Percentiles rank a stretch among this genome's conserved stretches.
phyloP scores from a whole-genome alignment of 768 basidiomycete species.

The Pisolithus tinctorius region DNA sequence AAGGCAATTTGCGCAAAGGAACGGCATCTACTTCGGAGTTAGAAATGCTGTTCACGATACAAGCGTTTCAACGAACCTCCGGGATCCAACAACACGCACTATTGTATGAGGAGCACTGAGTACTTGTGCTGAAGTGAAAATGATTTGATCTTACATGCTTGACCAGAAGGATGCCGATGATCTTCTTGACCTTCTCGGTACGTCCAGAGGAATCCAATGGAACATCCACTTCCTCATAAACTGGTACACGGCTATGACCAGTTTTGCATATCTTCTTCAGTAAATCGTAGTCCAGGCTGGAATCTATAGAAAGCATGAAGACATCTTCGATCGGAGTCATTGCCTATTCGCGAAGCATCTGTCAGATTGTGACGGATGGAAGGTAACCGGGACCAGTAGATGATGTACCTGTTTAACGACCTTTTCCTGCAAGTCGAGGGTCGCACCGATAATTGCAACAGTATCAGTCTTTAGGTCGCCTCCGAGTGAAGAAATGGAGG shows the following conservation, averaged over 20 bases:
- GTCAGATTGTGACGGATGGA: background rate
- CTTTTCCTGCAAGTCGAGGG: constrained; percentile 85
- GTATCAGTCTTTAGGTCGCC: constrained; percentile 86
- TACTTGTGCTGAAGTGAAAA: background rate
- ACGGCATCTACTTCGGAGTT: constrained; percentile 51
- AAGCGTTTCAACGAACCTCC: constrained; percentile 40
- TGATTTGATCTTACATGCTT: constrained; percentile 46
- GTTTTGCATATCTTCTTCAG: constrained; percentile 70
- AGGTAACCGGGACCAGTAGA: no score
- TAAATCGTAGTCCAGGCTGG: constrained; percentile 73
- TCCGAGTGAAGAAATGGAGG: constrained; percentile 61
- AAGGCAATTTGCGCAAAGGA: constrained; percentile 74
- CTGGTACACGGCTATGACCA: constrained; percentile 80
- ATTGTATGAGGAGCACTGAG: background rate
- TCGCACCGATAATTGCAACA: constrained; percentile 84
- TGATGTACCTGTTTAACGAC: constrained; percentile 54
- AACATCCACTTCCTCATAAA: constrained; percentile 71
- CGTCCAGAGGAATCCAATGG: constrained; percentile 31
- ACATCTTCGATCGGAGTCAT: constrained; percentile 78
- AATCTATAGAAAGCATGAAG: constrained; percentile 85
- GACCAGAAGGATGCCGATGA: constrained; percentile 80
- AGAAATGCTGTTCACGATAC: background rate
- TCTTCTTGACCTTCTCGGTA: constrained; percentile 64
- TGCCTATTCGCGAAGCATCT: constrained; percentile 36
- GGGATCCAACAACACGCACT: constrained; percentile 80